Percentiles rank a stretch among this genome's conserved stretches.
These are phyloP conservation scores for Nidula microcarpa DNA, from an alignment of 768 basidiomycete genomes.

Conservation along the genomic window DNA sequence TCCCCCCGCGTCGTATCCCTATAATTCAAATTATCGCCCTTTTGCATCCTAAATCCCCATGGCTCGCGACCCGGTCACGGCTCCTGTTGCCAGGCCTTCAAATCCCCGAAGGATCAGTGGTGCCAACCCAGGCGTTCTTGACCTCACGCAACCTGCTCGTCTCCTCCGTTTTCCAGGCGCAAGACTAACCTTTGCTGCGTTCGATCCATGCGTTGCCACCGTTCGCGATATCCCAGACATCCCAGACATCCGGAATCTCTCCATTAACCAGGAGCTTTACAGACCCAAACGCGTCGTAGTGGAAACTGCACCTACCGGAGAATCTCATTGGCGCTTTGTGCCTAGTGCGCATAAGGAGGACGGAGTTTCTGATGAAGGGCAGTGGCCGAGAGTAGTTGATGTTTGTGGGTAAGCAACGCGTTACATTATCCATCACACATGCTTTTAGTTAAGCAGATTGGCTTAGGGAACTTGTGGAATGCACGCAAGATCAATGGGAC, in stretches of 20 bases:
- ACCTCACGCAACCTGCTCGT: slow-evolving; percentile 57
- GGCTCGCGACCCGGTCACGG: not conserved
- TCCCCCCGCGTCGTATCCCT: too few species aligned
- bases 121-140: slow-evolving; percentile 59
- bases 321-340: slow-evolving; percentile 72
- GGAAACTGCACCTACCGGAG: slow-evolving; percentile 56
- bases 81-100: slow-evolving; percentile 14
- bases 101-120: slow-evolving; percentile 31
- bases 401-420: slow-evolving; percentile 60
- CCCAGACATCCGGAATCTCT: slow-evolving; percentile 35
- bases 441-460: not conserved
- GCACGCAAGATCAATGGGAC: slow-evolving; percentile 81
- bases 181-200: slow-evolving; percentile 68
- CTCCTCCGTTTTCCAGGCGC: slow-evolving; percentile 59
- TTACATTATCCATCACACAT: slow-evolving; percentile 1
- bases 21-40: too few species aligned
- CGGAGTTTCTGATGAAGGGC: slow-evolving; percentile 61
- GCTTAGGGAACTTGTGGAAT: slow-evolving; percentile 42
- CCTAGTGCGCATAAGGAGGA: slow-evolving; percentile 61
- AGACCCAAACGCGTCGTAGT: slow-evolving; percentile 72
- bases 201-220: slow-evolving; percentile 66
- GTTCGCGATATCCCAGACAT: slow-evolving; percentile 30
- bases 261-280: slow-evolving; percentile 40
- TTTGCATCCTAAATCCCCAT: not conserved
- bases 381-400: slow-evolving; percentile 64